These are phyloP conservation scores for Calonectria crousiana DNA, from an alignment of 2,329 filamentous ascomycete species.

Conservation along the genomic window DNA sequence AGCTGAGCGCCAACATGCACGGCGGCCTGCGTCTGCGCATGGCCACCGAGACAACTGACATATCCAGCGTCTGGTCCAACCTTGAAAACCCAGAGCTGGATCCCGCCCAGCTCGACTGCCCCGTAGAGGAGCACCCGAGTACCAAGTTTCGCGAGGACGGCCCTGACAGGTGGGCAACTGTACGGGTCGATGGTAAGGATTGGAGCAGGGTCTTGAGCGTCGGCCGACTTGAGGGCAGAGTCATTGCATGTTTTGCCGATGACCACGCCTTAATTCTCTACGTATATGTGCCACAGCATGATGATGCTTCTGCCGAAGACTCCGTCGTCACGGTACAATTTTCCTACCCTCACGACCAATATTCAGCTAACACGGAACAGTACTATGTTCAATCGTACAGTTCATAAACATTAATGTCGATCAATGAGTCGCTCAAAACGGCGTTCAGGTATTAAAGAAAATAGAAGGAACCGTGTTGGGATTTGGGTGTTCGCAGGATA, in stretches of 20 bases:
- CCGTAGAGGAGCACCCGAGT: conserved; percentile 84
- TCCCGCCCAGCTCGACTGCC: conserved; percentile 77
- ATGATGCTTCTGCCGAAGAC: conserved; percentile 74
- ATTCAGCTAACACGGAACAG: conserved; percentile 45
- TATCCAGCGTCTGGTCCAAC: conserved; percentile 87
- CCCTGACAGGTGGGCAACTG: conserved; percentile 87
- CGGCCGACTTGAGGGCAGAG: conserved; percentile 86
- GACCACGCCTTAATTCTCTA: conserved; percentile 86
- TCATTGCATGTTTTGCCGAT: conserved; percentile 91
- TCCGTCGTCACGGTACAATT: conserved; percentile 77
- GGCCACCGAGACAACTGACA: conserved; percentile 84
- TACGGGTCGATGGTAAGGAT: conserved; percentile 91
- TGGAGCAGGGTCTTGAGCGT: conserved; percentile 97
- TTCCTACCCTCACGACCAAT: conserved; percentile 13
- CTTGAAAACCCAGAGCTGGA: conserved; percentile 91
- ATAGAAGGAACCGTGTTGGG: not conserved
- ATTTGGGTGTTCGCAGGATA: conserved; percentile 26
- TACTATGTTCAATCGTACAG: conserved; percentile 61
- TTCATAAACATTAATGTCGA: conserved; percentile 29
- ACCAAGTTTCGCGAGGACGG: conserved; percentile 82
- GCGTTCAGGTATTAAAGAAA: conserved; percentile 26
- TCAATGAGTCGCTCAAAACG: not conserved
- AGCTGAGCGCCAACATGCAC: conserved; percentile 94
- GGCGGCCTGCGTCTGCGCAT: conserved; percentile 85
- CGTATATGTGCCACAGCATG: conserved; percentile 81